Base-by-base conservation (phyloP, 2,329 filamentous ascomycete genomes). In the Fusarium tanahbumbuense region DNA sequence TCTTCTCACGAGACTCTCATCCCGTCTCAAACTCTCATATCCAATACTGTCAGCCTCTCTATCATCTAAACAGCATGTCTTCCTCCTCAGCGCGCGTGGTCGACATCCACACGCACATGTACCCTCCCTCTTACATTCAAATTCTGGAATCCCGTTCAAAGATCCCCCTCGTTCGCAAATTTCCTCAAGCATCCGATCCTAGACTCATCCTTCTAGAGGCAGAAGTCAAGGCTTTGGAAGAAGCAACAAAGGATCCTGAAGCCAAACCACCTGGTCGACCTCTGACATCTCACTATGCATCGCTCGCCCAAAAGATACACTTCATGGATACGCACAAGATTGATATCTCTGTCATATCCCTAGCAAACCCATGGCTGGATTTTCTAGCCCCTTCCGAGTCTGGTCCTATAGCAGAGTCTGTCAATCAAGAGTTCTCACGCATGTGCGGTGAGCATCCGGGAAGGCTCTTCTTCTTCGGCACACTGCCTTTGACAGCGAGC, bases 341-440 rank as follows among this genome's bases (percentile, higher is more conserved):
- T 78, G 87, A 92, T 79, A 89, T 91, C 69, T 96, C 92, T 2
- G 92, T 97, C 53, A 89, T 98, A 68, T 96, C 93, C 1, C 88
- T 97, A 23, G 94, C 94, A 16, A 98, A 98, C 76, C 94, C 94
- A 0, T 98, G 94, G 94, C 86, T 98, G 4, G 94, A 98, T 80
- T 98, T 97, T 77, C 81, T 97, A 1, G 77, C 83, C 12, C 77
- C 88, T 0, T 78, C 83, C 6, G 87, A 91, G 70, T 92, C 92
- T 0, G 87, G 86, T 3, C 77, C 80, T 30, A 89, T 90, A 50
- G 93, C 93, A 1, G 68, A 76, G 54, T 84, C 83, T 1, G 90
- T 97, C 78, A 98, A 97, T 78, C 83, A 90, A 71, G 93, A 95
- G 70, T 90, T 97, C 55, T 88, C 93, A 52, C 76, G 78, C 46